A percentile compares a stretch with the other conserved stretches of the same genome.
Evolutionary conservation across 2,329 filamentous ascomycete genomes (phyloP).

Genomic region (Aspergillus sp.): DNA sequence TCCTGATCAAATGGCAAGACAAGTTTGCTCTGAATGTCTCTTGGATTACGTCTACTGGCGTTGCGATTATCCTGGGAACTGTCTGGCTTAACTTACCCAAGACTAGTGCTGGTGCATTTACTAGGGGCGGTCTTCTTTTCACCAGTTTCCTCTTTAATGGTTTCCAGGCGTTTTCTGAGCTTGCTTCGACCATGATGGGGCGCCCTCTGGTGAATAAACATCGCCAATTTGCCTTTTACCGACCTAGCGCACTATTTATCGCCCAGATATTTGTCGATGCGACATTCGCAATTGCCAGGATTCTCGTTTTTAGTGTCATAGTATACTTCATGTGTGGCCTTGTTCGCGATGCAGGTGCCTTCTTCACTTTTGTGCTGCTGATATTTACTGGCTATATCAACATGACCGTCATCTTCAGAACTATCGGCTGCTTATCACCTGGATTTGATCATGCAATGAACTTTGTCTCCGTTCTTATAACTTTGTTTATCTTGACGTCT

Average conservation of each 20-base stretch:
- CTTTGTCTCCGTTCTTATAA: conserved; percentile 75
- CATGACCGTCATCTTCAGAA: conserved; percentile 77
- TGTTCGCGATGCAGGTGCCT: conserved; percentile 67
- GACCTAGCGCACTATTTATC: conserved; percentile 79
- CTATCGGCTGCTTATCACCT: conserved; percentile 70
- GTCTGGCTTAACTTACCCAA: conserved; percentile 71
- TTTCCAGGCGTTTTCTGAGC: conserved; percentile 80
- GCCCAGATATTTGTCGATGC: conserved; percentile 79
- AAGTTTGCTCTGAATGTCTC: conserved; percentile 72
- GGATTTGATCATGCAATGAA: conserved; percentile 87
- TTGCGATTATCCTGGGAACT: conserved; percentile 76
- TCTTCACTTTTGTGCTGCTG: conserved; percentile 75
- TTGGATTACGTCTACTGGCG: conserved; percentile 69
- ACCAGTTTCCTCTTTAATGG: conserved; percentile 79
- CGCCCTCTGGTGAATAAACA: conserved; percentile 81
- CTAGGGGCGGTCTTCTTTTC: conserved; percentile 78
- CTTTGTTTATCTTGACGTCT: conserved; percentile 75
- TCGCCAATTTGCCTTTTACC: conserved; percentile 77
- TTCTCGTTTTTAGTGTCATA: conserved; percentile 70
- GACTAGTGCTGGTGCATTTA: conserved; percentile 69
- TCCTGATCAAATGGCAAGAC: conserved; percentile 82
- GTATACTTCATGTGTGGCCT: conserved; percentile 78
- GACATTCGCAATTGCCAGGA: conserved; percentile 68
- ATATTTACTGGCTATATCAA: conserved; percentile 67
- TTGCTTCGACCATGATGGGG: conserved; percentile 72